Conservation (phyloP, 2,329 filamentous ascomycete species). For the Mariannaea sp. region DNA sequence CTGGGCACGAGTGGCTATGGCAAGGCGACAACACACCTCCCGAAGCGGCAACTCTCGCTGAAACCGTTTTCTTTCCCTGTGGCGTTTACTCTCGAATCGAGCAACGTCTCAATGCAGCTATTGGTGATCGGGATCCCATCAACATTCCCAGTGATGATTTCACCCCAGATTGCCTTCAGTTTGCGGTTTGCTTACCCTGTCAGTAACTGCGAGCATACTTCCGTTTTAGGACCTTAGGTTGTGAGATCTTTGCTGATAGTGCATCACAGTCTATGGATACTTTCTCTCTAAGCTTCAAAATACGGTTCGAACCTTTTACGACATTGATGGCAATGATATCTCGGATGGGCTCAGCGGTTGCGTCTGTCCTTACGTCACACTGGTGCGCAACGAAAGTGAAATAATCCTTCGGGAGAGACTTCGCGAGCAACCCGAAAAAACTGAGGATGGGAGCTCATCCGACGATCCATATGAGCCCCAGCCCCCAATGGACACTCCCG, state of each 20-base stretch:
- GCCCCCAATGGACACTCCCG: slow-evolving; percentile 31
- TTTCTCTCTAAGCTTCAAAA: slow-evolving; percentile 39
- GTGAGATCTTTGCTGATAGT: slow-evolving; percentile 14
- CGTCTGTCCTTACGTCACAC: slow-evolving; percentile 36
- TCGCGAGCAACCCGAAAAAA: slow-evolving; percentile 12
- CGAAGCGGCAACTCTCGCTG: slow-evolving; percentile 11
- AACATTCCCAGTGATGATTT: slow-evolving; percentile 22
- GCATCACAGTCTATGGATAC: slow-evolving; percentile 38
- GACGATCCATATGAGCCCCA: slow-evolving; percentile 29
- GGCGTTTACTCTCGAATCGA: slow-evolving; percentile 36
- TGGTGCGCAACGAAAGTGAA: slow-evolving; percentile 41
- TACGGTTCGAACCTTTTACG: slow-evolving; percentile 41
- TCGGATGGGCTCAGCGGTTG: slow-evolving; percentile 37
- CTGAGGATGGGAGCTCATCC: slow-evolving; percentile 2
- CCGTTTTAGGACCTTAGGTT: slow-evolving; percentile 29
- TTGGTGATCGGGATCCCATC: slow-evolving; percentile 27
- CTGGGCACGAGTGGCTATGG: slow-evolving; percentile 27
- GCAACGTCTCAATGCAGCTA: slow-evolving; percentile 32
- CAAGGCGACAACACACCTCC: slow-evolving; percentile 3
- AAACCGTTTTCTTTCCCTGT: slow-evolving; percentile 34
- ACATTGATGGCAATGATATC: slow-evolving; percentile 35
- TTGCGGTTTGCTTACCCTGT: slow-evolving; percentile 37
- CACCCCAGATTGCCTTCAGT: slow-evolving; percentile 34
- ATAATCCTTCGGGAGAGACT: slow-evolving; percentile 39
- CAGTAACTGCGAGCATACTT: slow-evolving; percentile 7